Base-by-base conservation (phyloP, 108 stramenopile genomes). In the Pseudonitzschia multiseries region DNA sequence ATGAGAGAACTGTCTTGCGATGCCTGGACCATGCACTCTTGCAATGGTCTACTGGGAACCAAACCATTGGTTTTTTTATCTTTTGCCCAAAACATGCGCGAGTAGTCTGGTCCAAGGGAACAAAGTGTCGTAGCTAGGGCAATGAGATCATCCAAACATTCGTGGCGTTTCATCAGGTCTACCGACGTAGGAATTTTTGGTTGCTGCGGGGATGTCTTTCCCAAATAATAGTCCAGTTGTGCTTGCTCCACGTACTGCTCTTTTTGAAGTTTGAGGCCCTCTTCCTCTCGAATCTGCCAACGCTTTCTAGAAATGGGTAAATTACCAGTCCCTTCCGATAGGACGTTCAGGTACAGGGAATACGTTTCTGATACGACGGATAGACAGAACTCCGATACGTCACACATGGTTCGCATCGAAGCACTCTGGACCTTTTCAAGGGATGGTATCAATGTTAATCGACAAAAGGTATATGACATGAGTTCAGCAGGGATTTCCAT, bases 111-210 rank as follows among this genome's bases (percentile, higher is more conserved):
- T 61, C 83, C 81, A 18, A 86, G 65, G 14, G 79, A 66, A 72
- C 91, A 91, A 22, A 95, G 57, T 21, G 76, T 56, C 12, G 81
- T 70, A 4, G 86, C 90, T 44, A 95, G 68, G 0, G 91, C 91
- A 50, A 93, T 77, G 18, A 95, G 70, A 75, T 95, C 94, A 64
- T 95, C 94, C 70, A 95, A 69, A 68, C 91, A 93, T 70, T 95
- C 94, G 12, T 88, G 89, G 17, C 94, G 79, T 69, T 85, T 69
- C 79, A 87, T 77, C 17, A 93, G n/a, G 82, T 95, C 92, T 43
- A 90, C 86, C 32, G 74, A 65, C 20, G 73, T 41, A 9, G 89
- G 86, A 53, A 86, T 85, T n/a, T 17, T 61, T 52, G 62, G 72
- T 22, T 74, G 77, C 29, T 48, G 36, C 14, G 57, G 28, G n/a